Conservation (phyloP, 2,329 filamentous ascomycete genomes). For the Macrophomina tecta region DNA sequence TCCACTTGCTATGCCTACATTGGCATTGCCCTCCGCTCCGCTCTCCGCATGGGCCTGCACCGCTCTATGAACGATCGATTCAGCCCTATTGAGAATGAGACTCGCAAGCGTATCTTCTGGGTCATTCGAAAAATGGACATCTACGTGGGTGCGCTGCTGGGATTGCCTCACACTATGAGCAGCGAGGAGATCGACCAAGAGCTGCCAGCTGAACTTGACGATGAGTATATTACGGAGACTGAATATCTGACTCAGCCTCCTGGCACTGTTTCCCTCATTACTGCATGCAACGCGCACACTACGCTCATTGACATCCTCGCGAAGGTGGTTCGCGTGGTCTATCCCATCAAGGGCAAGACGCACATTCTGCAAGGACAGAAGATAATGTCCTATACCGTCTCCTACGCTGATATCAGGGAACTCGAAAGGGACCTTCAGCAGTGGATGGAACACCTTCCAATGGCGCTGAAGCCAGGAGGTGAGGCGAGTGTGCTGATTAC, state of each 20-base stretch:
- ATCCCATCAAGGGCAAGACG: conserved; percentile 62
- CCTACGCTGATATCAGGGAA: conserved; percentile 68
- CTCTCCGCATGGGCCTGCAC: conserved; percentile 58
- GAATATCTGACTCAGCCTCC: conserved; percentile 61
- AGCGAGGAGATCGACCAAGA: conserved; percentile 59
- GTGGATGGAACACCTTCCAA: conserved; percentile 72
- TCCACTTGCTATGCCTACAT: conserved; percentile 61
- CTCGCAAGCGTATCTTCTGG: conserved; percentile 59
- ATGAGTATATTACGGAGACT: conserved; percentile 57
- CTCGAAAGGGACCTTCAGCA: conserved; percentile 67
- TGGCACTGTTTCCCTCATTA: conserved; percentile 62
- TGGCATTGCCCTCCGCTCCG: conserved; percentile 57
- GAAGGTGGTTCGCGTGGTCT: conserved; percentile 69
- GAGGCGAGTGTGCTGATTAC: conserved; percentile 77
- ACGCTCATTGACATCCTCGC: conserved; percentile 62
- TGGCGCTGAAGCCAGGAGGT: conserved; percentile 77
- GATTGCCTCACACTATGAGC: conserved; percentile 55
- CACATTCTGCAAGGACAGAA: conserved; percentile 35
- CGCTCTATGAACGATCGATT: conserved; percentile 55
- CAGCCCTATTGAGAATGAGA: conserved; percentile 56
- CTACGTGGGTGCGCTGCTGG: conserved; percentile 59
- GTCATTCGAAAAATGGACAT: conserved; percentile 58
- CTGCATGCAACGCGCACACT: conserved; percentile 66
- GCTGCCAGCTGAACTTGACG: conserved; percentile 54
- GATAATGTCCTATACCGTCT: conserved; percentile 64